A percentile compares a stretch with the other conserved stretches of the same genome.
phyloP scores from a whole-genome alignment of 805 yeast species.

The Metschnikowia shivogae region DNA sequence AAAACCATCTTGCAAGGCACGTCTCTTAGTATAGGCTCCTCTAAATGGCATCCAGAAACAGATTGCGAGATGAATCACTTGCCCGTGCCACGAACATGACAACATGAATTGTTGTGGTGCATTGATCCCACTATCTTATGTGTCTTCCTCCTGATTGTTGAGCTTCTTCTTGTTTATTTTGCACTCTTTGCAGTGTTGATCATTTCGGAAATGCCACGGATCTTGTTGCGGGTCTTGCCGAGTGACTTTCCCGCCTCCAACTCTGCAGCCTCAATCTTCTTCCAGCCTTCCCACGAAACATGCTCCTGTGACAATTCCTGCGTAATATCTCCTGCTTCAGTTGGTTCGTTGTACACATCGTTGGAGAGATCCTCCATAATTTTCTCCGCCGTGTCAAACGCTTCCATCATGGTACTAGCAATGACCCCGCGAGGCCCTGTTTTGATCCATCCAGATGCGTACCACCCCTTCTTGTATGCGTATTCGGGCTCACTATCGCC shows the following conservation, averaged over 20 bases:
- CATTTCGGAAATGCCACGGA: slow-evolving; percentile 48
- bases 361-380: slow-evolving; percentile 53
- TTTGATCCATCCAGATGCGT: slow-evolving; percentile 88
- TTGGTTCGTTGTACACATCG: slow-evolving; percentile 21
- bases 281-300: slow-evolving; percentile 69
- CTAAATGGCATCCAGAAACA: too few species aligned
- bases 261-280: slow-evolving; percentile 52
- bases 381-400: slow-evolving; percentile 68
- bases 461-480: slow-evolving; percentile 46
- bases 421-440: slow-evolving; percentile 87
- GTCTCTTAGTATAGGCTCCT: too few species aligned
- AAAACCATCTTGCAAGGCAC: too few species aligned
- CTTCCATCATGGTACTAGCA: slow-evolving; percentile 82
- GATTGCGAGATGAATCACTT: too few species aligned
- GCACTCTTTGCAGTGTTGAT: slow-evolving; percentile 19
- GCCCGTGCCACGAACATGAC: too few species aligned
- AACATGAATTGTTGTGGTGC: too few species aligned
- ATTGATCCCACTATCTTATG: too few species aligned
- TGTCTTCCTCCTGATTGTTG: too few species aligned
- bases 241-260: slow-evolving; percentile 38
- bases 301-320: slow-evolving; percentile 14
- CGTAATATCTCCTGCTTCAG: slow-evolving; percentile 12
- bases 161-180: neutral
- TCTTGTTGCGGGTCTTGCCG: slow-evolving; percentile 59
- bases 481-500: slow-evolving; percentile 17